phyloP scores from a whole-genome alignment of 805 yeast genomes.

The Candida xyloterini region DNA sequence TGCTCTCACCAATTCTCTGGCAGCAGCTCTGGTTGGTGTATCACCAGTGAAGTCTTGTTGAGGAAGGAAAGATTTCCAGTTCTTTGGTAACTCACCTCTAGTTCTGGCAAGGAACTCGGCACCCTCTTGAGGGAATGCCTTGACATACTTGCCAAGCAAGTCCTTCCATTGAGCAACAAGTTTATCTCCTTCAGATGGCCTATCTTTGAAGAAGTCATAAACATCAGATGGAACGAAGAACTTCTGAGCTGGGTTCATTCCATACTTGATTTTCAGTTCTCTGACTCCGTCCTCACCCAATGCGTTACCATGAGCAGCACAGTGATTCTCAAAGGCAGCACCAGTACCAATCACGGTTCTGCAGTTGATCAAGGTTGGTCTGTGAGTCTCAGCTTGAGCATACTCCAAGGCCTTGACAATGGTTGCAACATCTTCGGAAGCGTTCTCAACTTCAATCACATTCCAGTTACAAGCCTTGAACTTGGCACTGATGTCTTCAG shows the following conservation, averaged over 20 bases:
- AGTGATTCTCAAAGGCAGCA: slow-evolving; percentile 80
- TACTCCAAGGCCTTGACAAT: slow-evolving; percentile 55
- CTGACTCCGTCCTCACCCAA: slow-evolving; percentile 88
- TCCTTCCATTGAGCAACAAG: slow-evolving; percentile 74
- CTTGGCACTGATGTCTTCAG: slow-evolving; percentile 86
- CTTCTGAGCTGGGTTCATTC: slow-evolving; percentile 81
- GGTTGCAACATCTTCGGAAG: slow-evolving; percentile 79
- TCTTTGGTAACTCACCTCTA: slow-evolving; percentile 71
- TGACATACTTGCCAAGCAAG: slow-evolving; percentile 55
- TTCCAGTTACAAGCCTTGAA: slow-evolving; percentile 96
- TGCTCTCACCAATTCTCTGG: slow-evolving; percentile 73
- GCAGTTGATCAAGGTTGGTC: slow-evolving; percentile 83
- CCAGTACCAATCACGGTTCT: slow-evolving; percentile 94
- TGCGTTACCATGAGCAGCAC: slow-evolving; percentile 94
- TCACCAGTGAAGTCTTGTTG: slow-evolving; percentile 80
- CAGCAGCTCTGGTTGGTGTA: slow-evolving; percentile 90
- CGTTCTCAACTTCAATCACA: slow-evolving; percentile 63
- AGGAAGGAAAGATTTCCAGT: slow-evolving; percentile 82
- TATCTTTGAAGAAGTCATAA: slow-evolving; percentile 60
- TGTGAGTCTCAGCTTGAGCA: slow-evolving; percentile 29
- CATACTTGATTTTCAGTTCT: slow-evolving; percentile 78
- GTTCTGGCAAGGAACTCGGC: slow-evolving; percentile 78
- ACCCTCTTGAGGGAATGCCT: slow-evolving; percentile 73
- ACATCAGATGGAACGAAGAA: slow-evolving; percentile 85
- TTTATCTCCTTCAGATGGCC: slow-evolving; percentile 59